phyloP scores from a whole-genome alignment of 352 stramenopile species.

The Globisporangium cystogenes region DNA sequence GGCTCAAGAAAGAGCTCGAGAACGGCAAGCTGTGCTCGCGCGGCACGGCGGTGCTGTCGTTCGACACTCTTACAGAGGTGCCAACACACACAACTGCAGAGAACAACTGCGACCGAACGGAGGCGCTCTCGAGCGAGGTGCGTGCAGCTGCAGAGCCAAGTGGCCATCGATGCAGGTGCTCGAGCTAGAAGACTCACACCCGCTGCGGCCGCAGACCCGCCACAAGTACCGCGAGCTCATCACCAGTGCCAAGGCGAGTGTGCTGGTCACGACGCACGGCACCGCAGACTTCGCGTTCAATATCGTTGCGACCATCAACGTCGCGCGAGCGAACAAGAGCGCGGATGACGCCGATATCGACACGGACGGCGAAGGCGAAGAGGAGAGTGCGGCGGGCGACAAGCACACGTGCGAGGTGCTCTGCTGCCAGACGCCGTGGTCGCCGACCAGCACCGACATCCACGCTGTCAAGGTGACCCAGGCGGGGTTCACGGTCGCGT shows the following conservation, averaged over 20 bases:
- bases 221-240: constrained; percentile 34
- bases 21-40: constrained; percentile 77
- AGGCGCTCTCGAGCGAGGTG: constrained; percentile 3
- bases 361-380: constrained; percentile 31
- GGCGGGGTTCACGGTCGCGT: constrained; percentile 28
- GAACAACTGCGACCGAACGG: constrained; percentile 16
- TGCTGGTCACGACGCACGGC: constrained; percentile 25
- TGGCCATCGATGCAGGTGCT: too few species aligned
- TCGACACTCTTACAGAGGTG: constrained; percentile 23
- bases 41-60: constrained; percentile 54
- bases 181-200: too few species aligned
- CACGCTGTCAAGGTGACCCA: constrained; percentile 44
- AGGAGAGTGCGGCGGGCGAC: not conserved
- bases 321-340: not conserved
- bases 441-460: constrained; percentile 11
- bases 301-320: constrained; percentile 22
- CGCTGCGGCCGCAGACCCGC: constrained; percentile 14
- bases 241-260: constrained; percentile 27
- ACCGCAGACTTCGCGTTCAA: constrained; percentile 24
- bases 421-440: constrained; percentile 38
- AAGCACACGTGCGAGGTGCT: constrained; percentile 57
- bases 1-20: constrained; percentile 70
- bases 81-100: not conserved
- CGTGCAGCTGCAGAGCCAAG: too few species aligned
- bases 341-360: constrained; percentile 4